These are phyloP conservation scores for Lactarius vividus DNA, from an alignment of 768 basidiomycete species.

Conservation along the genomic window DNA sequence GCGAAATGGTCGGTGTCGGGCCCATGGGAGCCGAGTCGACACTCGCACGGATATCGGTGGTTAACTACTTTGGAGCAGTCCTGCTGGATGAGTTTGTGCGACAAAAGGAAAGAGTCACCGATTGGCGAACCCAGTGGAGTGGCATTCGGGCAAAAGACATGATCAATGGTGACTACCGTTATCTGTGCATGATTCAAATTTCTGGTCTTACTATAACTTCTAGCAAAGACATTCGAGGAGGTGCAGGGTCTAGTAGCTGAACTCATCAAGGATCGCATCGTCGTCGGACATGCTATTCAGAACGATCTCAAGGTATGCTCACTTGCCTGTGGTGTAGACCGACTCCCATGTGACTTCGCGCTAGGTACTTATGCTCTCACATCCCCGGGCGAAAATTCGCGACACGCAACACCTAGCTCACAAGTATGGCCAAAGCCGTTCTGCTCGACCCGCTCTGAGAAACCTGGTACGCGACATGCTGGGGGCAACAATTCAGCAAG, in stretches of 20 bases:
- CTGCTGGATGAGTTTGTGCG: conserved; percentile 83
- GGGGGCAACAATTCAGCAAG: conserved; percentile 74
- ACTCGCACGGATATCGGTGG: conserved; percentile 83
- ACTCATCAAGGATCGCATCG: conserved; percentile 69
- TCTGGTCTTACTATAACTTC: background rate
- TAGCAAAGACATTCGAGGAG: conserved; percentile 75
- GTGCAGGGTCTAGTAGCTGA: conserved; percentile 78
- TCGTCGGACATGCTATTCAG: conserved; percentile 88
- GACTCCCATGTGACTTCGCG: background rate
- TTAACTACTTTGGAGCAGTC: conserved; percentile 82
- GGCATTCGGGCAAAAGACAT: conserved; percentile 80
- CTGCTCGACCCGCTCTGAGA: conserved; percentile 70
- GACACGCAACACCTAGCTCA: conserved; percentile 68
- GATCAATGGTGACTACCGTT: conserved; percentile 48
- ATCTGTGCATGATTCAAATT: background rate
- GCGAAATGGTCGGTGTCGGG: conserved; percentile 98
- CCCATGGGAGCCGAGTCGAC: conserved; percentile 77
- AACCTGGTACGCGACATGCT: conserved; percentile 79
- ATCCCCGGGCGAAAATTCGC: conserved; percentile 58
- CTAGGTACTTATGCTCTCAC: conserved; percentile 68
- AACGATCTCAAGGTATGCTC: conserved; percentile 80
- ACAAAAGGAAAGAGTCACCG: conserved; percentile 84
- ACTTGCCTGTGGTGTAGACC: conserved; percentile 16
- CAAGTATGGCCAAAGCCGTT: conserved; percentile 58
- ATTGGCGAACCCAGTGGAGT: conserved; percentile 89